These are phyloP conservation scores for Rhizoctonia solani DNA, from an alignment of 1,284 basidiomycete species.

Conservation along the genomic window DNA sequence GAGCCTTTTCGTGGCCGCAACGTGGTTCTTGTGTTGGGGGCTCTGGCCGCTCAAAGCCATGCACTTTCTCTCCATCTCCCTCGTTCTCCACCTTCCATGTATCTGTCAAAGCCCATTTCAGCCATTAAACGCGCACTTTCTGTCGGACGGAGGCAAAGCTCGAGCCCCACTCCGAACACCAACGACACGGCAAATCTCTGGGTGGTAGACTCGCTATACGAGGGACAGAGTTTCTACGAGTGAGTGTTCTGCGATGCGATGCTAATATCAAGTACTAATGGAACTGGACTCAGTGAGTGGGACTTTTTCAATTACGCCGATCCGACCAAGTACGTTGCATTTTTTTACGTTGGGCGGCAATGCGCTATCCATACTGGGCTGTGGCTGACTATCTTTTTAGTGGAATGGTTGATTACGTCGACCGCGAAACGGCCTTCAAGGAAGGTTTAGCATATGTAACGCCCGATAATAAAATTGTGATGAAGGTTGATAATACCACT, in stretches of 20 bases:
- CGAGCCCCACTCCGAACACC: neutral
- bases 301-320: slow-evolving; percentile 37
- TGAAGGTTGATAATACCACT: slow-evolving; percentile 39
- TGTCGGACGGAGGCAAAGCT: neutral
- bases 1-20: slow-evolving; percentile 33
- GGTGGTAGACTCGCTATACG: slow-evolving; percentile 34
- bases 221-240: slow-evolving; percentile 39
- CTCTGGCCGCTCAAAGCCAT: slow-evolving; percentile 13
- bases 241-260: slow-evolving; percentile 24
- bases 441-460: slow-evolving; percentile 38
- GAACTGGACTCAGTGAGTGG: slow-evolving; percentile 31
- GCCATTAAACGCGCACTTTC: neutral
- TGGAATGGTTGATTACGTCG: slow-evolving; percentile 35
- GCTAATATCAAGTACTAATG: neutral
- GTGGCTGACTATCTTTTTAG: neutral
- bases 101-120: slow-evolving; percentile 3
- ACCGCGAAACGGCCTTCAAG: slow-evolving; percentile 33
- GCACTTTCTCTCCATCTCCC: neutral
- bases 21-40: slow-evolving; percentile 27
- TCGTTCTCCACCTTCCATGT: neutral
- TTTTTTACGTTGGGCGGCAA: no score
- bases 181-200: slow-evolving; percentile 27
- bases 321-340: slow-evolving; percentile 36
- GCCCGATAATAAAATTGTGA: slow-evolving; percentile 35
- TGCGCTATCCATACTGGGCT: no score